phyloP scores from a whole-genome alignment of 2,329 filamentous ascomycete species.

The Neurospora crassa region DNA sequence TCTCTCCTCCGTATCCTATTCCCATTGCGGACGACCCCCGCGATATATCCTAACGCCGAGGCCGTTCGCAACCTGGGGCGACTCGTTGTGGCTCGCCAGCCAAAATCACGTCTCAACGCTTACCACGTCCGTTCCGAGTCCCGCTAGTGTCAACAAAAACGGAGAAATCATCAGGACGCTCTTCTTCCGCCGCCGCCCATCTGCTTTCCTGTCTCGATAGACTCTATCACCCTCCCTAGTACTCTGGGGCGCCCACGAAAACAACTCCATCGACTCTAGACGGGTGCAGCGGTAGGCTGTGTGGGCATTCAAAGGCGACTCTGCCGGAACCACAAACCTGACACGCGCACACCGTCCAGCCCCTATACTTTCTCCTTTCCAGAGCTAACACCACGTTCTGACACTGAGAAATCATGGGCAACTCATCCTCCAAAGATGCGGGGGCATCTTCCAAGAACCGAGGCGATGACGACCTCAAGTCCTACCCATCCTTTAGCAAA shows the following conservation, averaged over 20 bases:
- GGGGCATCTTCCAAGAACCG: slow-evolving; percentile 40
- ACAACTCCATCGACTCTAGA: slow-evolving; percentile 18
- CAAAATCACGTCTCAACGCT: slow-evolving; percentile 8
- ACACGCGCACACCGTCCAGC: slow-evolving; percentile 25
- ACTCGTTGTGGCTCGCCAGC: slow-evolving; percentile 6
- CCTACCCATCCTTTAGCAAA: slow-evolving; percentile 84
- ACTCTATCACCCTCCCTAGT: slow-evolving; percentile 44
- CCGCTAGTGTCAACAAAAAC: slow-evolving; percentile 33
- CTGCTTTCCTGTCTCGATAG: slow-evolving; percentile 40
- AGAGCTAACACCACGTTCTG: slow-evolving; percentile 15
- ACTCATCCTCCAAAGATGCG: slow-evolving; percentile 58
- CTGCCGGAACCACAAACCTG: slow-evolving; percentile 24
- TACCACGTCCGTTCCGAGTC: slow-evolving; percentile 14
- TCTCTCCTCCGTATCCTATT: slow-evolving; percentile 8
- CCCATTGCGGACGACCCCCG: not conserved
- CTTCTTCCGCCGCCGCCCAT: slow-evolving; percentile 33
- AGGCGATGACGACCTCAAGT: slow-evolving; percentile 51
- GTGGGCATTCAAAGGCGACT: slow-evolving; percentile 22
- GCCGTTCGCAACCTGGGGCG: slow-evolving; percentile 6
- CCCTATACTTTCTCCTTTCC: slow-evolving; percentile 18
- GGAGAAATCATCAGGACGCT: slow-evolving; percentile 38
- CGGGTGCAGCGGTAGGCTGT: slow-evolving; percentile 28
- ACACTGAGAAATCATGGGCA: slow-evolving; percentile 51
- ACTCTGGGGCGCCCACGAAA: slow-evolving; percentile 18
- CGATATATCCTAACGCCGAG: slow-evolving; percentile 15